Conservation (phyloP, 1,284 basidiomycete genomes). For the Puccinia sorghi region DNA sequence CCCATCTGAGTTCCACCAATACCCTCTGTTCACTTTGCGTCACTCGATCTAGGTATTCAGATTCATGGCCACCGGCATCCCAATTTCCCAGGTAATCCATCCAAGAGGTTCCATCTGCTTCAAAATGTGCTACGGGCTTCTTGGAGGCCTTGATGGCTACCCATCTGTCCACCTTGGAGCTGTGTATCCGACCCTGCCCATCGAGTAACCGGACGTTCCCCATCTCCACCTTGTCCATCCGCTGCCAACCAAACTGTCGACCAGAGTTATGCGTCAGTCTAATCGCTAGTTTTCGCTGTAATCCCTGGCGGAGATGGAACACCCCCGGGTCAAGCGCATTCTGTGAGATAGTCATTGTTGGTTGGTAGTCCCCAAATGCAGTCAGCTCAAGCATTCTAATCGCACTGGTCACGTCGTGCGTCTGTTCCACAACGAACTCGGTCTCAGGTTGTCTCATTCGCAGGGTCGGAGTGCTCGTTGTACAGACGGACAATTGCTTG, state of each 20-base stretch:
- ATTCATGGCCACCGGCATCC: constrained; percentile 92
- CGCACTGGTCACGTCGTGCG: constrained; percentile 83
- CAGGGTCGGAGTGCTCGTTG: constrained; percentile 58
- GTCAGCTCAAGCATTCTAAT: constrained; percentile 84
- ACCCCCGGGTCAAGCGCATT: constrained; percentile 78
- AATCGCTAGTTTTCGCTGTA: constrained; percentile 80
- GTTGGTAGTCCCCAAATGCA: constrained; percentile 76
- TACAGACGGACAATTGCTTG: constrained; percentile 54
- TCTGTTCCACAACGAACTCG: constrained; percentile 83
- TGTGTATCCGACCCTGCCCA: constrained; percentile 73
- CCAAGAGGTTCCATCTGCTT: constrained; percentile 73
- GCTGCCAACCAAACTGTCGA: constrained; percentile 79
- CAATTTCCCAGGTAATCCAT: constrained; percentile 74
- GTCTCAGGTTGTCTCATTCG: constrained; percentile 86
- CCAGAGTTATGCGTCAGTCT: constrained; percentile 84
- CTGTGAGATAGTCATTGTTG: constrained; percentile 78
- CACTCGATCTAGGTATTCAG: constrained; percentile 77
- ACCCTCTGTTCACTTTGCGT: constrained; percentile 77
- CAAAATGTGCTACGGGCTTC: constrained; percentile 51
- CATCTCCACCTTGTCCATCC: constrained; percentile 73
- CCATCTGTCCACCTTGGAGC: constrained; percentile 39
- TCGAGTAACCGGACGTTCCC: constrained; percentile 84
- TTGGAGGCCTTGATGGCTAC: constrained; percentile 37
- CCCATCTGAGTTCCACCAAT: constrained; percentile 74
- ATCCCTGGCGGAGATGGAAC: constrained; percentile 86